Conservation (phyloP, 2,329 filamentous ascomycete species). For the Nothopassalora personata region DNA sequence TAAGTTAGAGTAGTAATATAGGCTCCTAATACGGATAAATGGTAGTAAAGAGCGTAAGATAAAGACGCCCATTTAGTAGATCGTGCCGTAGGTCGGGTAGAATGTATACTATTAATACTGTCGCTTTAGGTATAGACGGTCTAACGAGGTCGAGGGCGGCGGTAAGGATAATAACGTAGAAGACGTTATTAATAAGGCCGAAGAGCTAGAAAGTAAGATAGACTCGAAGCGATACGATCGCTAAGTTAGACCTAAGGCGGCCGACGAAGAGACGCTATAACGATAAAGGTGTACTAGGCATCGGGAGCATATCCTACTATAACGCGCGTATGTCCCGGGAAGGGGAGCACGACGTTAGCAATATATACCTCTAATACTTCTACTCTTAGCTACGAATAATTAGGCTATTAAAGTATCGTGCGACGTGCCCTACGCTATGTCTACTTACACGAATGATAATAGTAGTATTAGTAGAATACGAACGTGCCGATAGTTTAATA, state of each 20-base stretch:
- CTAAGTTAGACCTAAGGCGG: conserved; percentile 58
- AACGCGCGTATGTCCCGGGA: background rate
- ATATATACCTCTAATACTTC: too few species aligned
- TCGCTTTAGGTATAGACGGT: conserved; percentile 75
- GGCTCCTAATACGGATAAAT: conserved; percentile 71
- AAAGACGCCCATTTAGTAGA: conserved; percentile 95
- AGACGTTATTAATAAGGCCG: conserved; percentile 92
- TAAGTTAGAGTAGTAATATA: too few species aligned
- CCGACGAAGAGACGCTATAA: conserved; percentile 71
- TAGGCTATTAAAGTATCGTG: too few species aligned
- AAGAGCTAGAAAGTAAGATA: conserved; percentile 88
- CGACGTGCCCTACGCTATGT: too few species aligned
- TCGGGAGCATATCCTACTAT: conserved; percentile 39
- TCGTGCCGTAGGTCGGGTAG: conserved; percentile 89
- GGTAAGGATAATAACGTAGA: conserved; percentile 95
- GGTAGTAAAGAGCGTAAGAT: conserved; percentile 87
- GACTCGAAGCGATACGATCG: conserved; percentile 64
- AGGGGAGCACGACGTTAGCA: background rate
- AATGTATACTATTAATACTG: conserved; percentile 94
- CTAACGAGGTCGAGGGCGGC: conserved; percentile 94
- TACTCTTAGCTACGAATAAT: too few species aligned
- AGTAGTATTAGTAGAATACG: too few species aligned
- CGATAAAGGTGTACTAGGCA: conserved; percentile 54
- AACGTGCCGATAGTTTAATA: too few species aligned
- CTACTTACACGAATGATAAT: too few species aligned